Evolutionary conservation across 2,329 filamentous ascomycete species (phyloP).

Genomic region (Botrytis squamosa): DNA sequence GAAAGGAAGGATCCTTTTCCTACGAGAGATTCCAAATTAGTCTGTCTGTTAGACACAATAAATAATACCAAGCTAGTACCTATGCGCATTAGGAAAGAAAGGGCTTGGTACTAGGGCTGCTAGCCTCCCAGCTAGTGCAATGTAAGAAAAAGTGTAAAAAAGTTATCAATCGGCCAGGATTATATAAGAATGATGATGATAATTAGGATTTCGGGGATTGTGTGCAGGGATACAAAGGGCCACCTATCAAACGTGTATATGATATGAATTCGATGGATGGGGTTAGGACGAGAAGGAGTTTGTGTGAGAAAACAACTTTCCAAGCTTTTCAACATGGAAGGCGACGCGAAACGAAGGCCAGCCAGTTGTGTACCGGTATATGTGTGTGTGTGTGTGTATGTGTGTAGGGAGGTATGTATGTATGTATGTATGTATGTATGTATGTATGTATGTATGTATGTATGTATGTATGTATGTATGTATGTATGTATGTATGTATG

Average conservation of each 20-base stretch:
- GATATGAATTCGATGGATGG: background rate
- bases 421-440: too few relatives aligned
- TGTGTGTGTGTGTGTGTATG: too few relatives aligned
- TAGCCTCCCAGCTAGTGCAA: constrained; percentile 2
- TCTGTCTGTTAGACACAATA: background rate
- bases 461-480: too few relatives aligned
- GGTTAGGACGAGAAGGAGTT: background rate
- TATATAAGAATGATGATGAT: background rate
- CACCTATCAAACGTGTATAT: background rate
- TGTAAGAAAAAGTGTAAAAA: background rate
- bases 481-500: too few relatives aligned
- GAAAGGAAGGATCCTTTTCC: background rate
- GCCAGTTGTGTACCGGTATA: background rate
- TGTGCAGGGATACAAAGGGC: background rate
- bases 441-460: too few relatives aligned
- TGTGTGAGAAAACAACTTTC: background rate
- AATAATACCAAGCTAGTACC: background rate
- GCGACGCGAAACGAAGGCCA: background rate
- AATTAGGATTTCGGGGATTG: constrained; percentile 5
- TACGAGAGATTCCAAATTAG: constrained; percentile 6
- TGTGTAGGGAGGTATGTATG: too few relatives aligned
- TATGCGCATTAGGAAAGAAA: background rate
- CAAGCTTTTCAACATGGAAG: background rate
- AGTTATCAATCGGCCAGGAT: background rate
- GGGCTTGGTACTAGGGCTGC: constrained; percentile 4